These are phyloP conservation scores for Debaryomyces tyrocola DNA, from an alignment of 805 yeast genomes.

Conservation along the genomic window DNA sequence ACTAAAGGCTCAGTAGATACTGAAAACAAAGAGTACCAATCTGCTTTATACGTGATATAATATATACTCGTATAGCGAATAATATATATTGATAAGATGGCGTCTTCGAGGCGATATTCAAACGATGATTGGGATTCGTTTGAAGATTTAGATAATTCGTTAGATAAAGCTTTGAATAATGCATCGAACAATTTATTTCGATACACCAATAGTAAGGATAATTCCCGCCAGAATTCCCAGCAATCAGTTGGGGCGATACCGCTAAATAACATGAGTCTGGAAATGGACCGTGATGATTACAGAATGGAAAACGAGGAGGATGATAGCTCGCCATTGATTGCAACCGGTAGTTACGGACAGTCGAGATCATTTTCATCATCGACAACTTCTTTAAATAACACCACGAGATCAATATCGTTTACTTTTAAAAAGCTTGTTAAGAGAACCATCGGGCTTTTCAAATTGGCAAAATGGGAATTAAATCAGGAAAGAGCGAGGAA, in stretches of 20 bases:
- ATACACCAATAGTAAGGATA: constrained; percentile 22
- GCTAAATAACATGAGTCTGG: constrained; percentile 21
- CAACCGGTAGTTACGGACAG: constrained; percentile 12
- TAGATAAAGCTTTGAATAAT: constrained; percentile 63
- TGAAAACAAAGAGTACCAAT: no score
- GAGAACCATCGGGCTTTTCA: constrained; percentile 17
- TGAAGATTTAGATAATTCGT: constrained; percentile 64
- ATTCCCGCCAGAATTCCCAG: constrained; percentile 27
- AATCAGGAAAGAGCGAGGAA: constrained; percentile 20
- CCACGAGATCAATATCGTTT: constrained; percentile 10
- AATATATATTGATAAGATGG: background rate
- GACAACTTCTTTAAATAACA: constrained; percentile 13
- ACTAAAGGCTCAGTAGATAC: background rate
- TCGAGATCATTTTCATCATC: constrained; percentile 22
- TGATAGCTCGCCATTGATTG: constrained; percentile 33
- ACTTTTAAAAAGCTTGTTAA: constrained; percentile 9
- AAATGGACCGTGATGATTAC: constrained; percentile 17
- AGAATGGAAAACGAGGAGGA: constrained; percentile 20
- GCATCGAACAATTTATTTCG: constrained; percentile 42
- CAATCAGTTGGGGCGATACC: constrained; percentile 28
- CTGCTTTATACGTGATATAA: no score
- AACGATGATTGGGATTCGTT: constrained; percentile 32
- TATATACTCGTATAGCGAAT: background rate
- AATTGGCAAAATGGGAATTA: constrained; percentile 25
- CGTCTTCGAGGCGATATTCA: constrained; percentile 7